Conservation (phyloP, 1,284 basidiomycete genomes). For the Singerocomus inundabilis region DNA sequence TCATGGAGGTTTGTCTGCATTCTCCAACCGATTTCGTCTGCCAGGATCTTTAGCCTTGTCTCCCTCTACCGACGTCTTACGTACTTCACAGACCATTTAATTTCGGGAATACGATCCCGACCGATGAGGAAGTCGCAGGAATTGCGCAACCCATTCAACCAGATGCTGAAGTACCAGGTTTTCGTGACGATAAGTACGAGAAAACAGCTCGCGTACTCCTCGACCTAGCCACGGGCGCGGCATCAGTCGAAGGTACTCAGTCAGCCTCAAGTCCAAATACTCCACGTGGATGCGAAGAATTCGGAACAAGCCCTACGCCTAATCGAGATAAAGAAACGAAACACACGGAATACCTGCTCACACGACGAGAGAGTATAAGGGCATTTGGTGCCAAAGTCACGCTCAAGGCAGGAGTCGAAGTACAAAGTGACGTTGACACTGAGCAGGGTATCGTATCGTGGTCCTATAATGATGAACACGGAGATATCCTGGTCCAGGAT, state of each 20-base stretch:
- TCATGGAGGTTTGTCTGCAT: constrained; percentile 60
- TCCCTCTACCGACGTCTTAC: constrained; percentile 1
- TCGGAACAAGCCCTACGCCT: constrained; percentile 27
- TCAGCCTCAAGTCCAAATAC: constrained; percentile 1
- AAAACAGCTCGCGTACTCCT: constrained; percentile 12
- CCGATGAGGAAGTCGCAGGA: constrained; percentile 43
- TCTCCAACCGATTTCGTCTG: constrained; percentile 1
- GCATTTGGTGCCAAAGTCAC: constrained; percentile 4
- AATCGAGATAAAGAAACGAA: constrained; percentile 11
- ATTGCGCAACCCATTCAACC: constrained; percentile 34
- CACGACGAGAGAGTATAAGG: constrained; percentile 22
- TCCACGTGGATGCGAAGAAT: constrained; percentile 20
- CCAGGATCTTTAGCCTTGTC: not conserved
- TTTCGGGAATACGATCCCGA: constrained; percentile 46
- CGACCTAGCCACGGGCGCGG: constrained; percentile 1
- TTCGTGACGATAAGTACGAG: constrained; percentile 15
- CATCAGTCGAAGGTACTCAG: constrained; percentile 12
- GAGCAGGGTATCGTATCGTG: not conserved
- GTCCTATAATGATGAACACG: not conserved
- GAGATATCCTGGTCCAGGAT: not conserved
- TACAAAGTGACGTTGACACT: not conserved
- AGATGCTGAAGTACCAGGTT: constrained; percentile 18
- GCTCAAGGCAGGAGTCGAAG: constrained; percentile 1
- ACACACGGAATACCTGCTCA: constrained; percentile 24
- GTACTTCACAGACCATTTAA: constrained; percentile 39